These are phyloP conservation scores for Fonsecaea pedrosoi DNA, from an alignment of 2,329 filamentous ascomycete genomes.

Conservation along the genomic window DNA sequence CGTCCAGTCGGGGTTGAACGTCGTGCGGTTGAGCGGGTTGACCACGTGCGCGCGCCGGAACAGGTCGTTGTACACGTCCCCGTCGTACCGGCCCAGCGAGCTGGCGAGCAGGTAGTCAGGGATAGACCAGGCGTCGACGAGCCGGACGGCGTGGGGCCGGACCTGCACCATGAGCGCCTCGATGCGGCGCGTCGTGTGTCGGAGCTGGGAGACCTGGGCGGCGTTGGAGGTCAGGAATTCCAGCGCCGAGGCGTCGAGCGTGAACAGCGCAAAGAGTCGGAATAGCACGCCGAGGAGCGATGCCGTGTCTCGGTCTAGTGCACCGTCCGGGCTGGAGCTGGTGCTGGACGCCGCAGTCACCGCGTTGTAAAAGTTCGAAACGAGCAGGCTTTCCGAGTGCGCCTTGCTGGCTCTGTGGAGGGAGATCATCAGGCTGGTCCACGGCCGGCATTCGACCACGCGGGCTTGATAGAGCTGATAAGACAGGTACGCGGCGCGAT, in stretches of 20 bases:
- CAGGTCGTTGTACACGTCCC: slow-evolving; percentile 61
- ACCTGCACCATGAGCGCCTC: slow-evolving; percentile 56
- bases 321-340: slow-evolving; percentile 22
- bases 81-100: slow-evolving; percentile 59
- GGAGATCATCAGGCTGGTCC: slow-evolving; percentile 53
- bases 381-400: slow-evolving; percentile 58
- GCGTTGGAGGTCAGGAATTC: slow-evolving; percentile 56
- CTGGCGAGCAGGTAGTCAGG: slow-evolving; percentile 61
- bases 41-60: slow-evolving; percentile 58
- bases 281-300: slow-evolving; percentile 52
- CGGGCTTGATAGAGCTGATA: slow-evolving; percentile 52
- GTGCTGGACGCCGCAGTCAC: slow-evolving; percentile 36
- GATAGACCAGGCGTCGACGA: slow-evolving; percentile 61
- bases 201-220: slow-evolving; percentile 50
- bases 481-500: slow-evolving; percentile 53
- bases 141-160: slow-evolving; percentile 58
- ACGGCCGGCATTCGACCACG: slow-evolving; percentile 54
- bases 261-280: slow-evolving; percentile 57
- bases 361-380: slow-evolving; percentile 55
- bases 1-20: slow-evolving; percentile 58
- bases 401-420: slow-evolving; percentile 47
- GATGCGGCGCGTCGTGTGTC: slow-evolving; percentile 50
- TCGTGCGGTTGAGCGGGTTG: slow-evolving; percentile 59
- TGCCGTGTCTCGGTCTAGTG: slow-evolving; percentile 42
- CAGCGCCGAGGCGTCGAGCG: slow-evolving; percentile 53